Evolutionary conservation across 2,329 filamentous ascomycete species (phyloP), one percentile per base, ranked within the genome.

Genomic region (Aspergillus sp.): DNA sequence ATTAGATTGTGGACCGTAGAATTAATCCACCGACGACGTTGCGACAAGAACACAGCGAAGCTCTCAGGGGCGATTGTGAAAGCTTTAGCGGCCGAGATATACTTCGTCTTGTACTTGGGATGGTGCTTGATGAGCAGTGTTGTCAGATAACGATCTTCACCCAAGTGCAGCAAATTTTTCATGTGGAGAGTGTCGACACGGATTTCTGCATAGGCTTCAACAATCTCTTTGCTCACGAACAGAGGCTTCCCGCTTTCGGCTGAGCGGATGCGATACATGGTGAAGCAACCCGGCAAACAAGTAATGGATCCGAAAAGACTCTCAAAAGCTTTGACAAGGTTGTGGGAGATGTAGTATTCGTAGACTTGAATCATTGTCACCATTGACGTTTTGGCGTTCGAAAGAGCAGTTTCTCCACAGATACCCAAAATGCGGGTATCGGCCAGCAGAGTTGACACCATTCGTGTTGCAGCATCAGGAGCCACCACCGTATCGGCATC

Each of bases 331-430:
- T 99, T 98, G 68, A 91, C 89, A 68, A 99, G 80, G 75, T 98
- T 96, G 83, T 99, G 94, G 54, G 94, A 98, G 71, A 99, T 99
- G 82, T 93, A 99, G 84, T 99, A 99, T 78, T 99, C 94, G 83
- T 98, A 99, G 36, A 99, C 94, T 78, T 99, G 95, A 75, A 99
- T 99, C 94, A 98, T 98, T 54, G 95, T 99, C 67, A 96, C 87
- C 72, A 96, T 92, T 1, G 94, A 97, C 6, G 90, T 85, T 77
- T 97, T 97, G 62, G 92, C 90, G 73, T 99, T 99, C 64, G 89
- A 93, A 51, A 99, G 83, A 15, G 90, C 90, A 0, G 95, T 99
- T 78, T 99, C 95, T 79, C 95, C 95, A 72, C 95, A 99, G 52
- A 95, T 87, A 58, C 90, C 95, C 71, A 97, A 94, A n/a, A 98